phyloP scores from a whole-genome alignment of 2,329 filamentous ascomycete species.

The Phialophora verrucosa region DNA sequence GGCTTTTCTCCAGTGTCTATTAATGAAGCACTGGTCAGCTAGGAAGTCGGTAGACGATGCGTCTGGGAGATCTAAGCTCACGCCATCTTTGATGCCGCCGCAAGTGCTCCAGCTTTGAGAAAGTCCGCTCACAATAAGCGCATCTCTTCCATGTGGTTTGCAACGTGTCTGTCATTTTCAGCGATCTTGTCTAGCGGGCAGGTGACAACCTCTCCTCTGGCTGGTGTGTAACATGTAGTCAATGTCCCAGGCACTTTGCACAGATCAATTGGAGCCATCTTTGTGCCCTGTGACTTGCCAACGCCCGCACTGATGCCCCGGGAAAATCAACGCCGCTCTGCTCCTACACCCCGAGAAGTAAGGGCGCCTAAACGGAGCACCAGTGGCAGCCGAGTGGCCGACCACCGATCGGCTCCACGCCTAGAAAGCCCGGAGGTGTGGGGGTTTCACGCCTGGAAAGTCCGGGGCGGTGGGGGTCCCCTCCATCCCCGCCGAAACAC shows the following conservation, averaged over 20 bases:
- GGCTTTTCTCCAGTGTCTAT: not conserved
- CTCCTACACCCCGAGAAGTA: not conserved
- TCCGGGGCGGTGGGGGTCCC: not conserved
- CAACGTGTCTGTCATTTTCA: not conserved
- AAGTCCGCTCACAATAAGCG: not conserved
- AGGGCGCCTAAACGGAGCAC: not conserved
- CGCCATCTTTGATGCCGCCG: not conserved
- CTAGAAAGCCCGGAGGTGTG: not conserved
- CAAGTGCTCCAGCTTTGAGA: not conserved
- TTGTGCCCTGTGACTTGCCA: not conserved
- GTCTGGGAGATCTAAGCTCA: not conserved
- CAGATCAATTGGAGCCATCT: not conserved
- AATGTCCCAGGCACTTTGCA: not conserved
- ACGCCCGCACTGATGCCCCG: not conserved
- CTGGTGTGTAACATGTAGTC: not conserved
- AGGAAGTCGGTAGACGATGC: not conserved
- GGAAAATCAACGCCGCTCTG: not conserved
- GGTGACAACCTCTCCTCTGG: not conserved
- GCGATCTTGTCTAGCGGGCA: not conserved
- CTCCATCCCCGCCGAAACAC: not conserved
- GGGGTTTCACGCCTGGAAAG: not conserved
- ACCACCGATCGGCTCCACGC: not conserved
- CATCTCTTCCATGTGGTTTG: constrained; percentile 1
- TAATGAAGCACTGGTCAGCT: not conserved
- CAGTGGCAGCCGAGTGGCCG: not conserved